Evolutionary conservation across 176 grass and related monocot species (phyloP).

Genomic region (Carex scoparia): DNA sequence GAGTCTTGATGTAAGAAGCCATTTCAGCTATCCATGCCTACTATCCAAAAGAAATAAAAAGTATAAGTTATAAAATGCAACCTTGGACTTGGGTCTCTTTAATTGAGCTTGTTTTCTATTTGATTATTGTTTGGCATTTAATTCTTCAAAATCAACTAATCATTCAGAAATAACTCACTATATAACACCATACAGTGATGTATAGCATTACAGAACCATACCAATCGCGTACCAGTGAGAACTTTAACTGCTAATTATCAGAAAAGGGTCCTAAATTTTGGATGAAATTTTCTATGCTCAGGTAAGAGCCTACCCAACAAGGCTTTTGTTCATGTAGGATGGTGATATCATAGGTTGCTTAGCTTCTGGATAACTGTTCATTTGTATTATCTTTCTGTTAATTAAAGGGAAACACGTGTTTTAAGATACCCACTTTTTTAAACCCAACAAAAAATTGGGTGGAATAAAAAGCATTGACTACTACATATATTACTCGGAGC

Average conservation of each 20-base stretch:
- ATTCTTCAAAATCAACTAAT: background rate
- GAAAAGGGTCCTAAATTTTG: background rate
- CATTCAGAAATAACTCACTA: background rate
- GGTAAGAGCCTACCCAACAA: background rate
- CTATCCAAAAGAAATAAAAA: constrained; percentile 12
- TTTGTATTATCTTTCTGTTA: background rate
- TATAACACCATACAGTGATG: background rate
- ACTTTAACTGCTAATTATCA: background rate
- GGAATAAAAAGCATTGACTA: background rate
- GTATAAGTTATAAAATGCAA: background rate
- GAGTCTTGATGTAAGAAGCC: constrained; percentile 64
- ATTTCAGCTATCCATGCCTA: constrained; percentile 94
- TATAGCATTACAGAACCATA: background rate
- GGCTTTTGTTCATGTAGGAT: background rate
- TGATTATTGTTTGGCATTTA: background rate
- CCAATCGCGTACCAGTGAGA: background rate
- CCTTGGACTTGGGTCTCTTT: background rate
- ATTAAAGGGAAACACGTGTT: background rate
- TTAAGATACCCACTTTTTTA: background rate
- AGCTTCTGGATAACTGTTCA: background rate
- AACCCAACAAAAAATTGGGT: background rate
- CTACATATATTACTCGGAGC: background rate
- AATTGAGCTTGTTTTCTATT: background rate
- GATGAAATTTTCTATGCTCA: background rate
- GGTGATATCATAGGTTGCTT: background rate